Conservation (phyloP, 2,329 filamentous ascomycete species). For the Thelonectria blattea region DNA sequence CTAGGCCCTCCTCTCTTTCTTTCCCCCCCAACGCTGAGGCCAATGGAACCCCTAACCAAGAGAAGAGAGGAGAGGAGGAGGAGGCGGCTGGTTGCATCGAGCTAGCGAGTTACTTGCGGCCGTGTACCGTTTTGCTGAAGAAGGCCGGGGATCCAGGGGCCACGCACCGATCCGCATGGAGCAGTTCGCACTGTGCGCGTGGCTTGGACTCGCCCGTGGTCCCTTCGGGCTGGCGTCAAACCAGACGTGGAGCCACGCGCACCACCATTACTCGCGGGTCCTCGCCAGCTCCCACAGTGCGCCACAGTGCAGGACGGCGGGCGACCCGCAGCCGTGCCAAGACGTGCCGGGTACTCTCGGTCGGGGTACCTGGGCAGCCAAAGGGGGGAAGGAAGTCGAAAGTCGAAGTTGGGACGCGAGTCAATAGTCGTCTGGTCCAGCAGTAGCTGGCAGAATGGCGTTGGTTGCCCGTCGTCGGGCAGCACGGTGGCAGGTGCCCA, state of each 20-base stretch:
- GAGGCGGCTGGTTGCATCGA: conserved; percentile 31
- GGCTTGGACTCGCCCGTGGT: not conserved
- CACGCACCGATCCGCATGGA: not conserved
- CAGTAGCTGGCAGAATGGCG: not conserved
- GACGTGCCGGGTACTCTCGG: not conserved
- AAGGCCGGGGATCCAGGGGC: conserved; percentile 9
- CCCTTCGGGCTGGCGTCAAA: too few species aligned
- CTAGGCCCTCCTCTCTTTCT: too few species aligned
- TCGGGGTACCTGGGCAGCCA: conserved; percentile 5
- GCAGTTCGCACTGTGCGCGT: not conserved
- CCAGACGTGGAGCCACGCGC: not conserved
- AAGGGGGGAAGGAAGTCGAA: not conserved
- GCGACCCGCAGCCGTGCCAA: not conserved
- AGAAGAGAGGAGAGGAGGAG: too few species aligned
- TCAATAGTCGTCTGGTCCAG: conserved; percentile 4
- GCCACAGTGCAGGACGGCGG: conserved; percentile 4
- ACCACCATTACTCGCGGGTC: not conserved
- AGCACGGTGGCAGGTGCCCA: not conserved
- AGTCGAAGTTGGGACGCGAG: not conserved
- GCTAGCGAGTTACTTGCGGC: conserved; percentile 17
- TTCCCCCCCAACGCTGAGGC: conserved; percentile 14
- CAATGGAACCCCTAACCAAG: too few species aligned
- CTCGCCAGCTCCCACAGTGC: conserved; percentile 4
- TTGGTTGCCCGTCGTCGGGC: conserved; percentile 6
- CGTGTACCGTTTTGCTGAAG: conserved; percentile 13